Conservation (phyloP, 208 protist species). For the Trypanosoma brucei region DNA sequence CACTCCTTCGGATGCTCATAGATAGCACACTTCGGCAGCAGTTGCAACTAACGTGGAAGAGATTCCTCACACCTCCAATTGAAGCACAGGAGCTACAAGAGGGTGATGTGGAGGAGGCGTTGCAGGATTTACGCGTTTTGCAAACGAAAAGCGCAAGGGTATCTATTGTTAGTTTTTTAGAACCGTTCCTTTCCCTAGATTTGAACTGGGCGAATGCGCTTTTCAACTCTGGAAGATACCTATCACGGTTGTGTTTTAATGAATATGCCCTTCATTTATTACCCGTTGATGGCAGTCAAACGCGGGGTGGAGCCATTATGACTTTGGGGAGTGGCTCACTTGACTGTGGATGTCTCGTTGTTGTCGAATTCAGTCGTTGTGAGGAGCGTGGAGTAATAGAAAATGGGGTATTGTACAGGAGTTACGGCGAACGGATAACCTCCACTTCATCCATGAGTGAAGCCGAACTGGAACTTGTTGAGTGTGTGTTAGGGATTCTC, state of each 20-base stretch:
- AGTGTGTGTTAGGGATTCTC: conserved; percentile 1
- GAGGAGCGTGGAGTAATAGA: neutral
- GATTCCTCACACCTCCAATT: conserved; percentile 22
- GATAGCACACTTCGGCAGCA: conserved; percentile 71
- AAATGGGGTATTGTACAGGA: conserved; percentile 1
- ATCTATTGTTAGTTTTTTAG: conserved; percentile 4
- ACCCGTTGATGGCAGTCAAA: neutral
- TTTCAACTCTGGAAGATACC: neutral
- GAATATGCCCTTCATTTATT: conserved; percentile 21
- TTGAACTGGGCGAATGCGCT: conserved; percentile 15
- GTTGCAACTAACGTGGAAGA: conserved; percentile 50
- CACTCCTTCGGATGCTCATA: conserved; percentile 56
- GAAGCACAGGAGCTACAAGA: neutral
- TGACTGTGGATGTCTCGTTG: neutral
- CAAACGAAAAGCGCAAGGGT: conserved; percentile 6
- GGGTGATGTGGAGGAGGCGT: neutral
- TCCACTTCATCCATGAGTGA: neutral
- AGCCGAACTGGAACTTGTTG: conserved; percentile 4
- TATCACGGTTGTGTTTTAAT: conserved; percentile 1
- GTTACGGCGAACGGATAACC: neutral
- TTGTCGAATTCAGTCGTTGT: conserved; percentile 1
- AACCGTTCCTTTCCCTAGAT: conserved; percentile 7
- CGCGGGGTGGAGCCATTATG: neutral
- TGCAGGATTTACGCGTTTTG: conserved; percentile 11
- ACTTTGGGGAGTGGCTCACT: neutral